Percentiles rank a stretch among this genome's conserved stretches.
phyloP scores from a whole-genome alignment of 23 red algal species.

The Agarophyton chilense region DNA sequence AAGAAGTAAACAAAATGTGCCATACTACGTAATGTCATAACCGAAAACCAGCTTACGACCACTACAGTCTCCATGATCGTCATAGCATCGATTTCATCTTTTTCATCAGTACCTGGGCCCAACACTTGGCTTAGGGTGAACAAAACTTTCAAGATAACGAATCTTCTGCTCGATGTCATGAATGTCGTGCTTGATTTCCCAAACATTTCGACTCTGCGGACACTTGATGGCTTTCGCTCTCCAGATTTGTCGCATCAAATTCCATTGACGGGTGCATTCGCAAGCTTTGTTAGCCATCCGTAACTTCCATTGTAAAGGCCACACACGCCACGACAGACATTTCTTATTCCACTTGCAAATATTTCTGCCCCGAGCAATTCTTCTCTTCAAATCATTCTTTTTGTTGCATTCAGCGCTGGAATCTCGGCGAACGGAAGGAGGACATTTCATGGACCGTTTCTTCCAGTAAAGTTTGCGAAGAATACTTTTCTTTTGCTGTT shows the following conservation, averaged over 20 bases:
- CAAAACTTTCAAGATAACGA: not conserved
- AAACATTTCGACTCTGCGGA: not conserved
- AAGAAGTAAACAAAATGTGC: no score
- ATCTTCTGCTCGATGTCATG: not conserved
- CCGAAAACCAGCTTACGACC: no score
- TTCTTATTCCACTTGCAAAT: not conserved
- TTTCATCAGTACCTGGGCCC: not conserved
- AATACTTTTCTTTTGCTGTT: not conserved
- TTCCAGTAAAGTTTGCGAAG: not conserved
- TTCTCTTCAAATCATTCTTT: not conserved
- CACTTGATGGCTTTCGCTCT: not conserved
- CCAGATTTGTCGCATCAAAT: not conserved
- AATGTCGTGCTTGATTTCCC: slow-evolving; percentile 10
- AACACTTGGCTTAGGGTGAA: not conserved
- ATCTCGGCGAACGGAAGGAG: not conserved
- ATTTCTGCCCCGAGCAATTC: not conserved
- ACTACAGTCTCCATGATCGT: no score
- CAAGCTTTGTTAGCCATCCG: not conserved
- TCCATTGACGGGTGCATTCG: not conserved
- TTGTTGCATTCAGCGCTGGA: not conserved
- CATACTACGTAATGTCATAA: no score
- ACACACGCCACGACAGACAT: not conserved
- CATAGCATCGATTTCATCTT: no score
- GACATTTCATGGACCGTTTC: not conserved
- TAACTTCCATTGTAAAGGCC: not conserved